A percentile compares a stretch with the other conserved stretches of the same genome.
phyloP scores from a whole-genome alignment of 495 filamentous ascomycete genomes.

The Barbatosphaeria neglecta region DNA sequence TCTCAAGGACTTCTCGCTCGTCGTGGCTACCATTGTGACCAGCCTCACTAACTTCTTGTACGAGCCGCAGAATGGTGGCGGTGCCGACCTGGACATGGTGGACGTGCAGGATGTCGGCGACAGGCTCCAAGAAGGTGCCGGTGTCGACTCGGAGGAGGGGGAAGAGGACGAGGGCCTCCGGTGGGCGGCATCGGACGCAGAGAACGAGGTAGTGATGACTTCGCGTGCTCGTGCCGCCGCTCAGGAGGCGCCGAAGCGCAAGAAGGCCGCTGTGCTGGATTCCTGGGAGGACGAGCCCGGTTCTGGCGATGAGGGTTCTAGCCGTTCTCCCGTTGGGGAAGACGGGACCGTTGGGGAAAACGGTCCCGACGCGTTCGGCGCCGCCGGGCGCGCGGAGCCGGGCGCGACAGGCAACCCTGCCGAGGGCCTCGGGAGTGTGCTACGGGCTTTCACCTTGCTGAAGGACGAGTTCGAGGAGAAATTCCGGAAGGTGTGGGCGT shows the following conservation, averaged over 20 bases:
- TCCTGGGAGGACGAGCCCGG: conserved; percentile 1
- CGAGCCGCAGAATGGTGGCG: conserved; percentile 20
- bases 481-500: conserved; percentile 47
- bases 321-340: no score
- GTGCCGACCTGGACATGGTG: background rate
- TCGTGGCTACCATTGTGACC: conserved; percentile 53
- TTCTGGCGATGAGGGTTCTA: background rate
- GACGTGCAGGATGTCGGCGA: background rate
- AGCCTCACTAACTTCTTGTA: conserved; percentile 42
- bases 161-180: no score
- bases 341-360: conserved; percentile 28
- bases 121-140: background rate
- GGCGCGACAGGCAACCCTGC: conserved; percentile 11
- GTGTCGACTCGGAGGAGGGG: background rate
- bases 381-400: conserved; percentile 3
- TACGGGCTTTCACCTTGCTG: conserved; percentile 43
- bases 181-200: background rate
- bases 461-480: conserved; percentile 52
- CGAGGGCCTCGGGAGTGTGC: conserved; percentile 43
- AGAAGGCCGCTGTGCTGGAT: background rate
- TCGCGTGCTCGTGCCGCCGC: background rate
- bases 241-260: background rate
- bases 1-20: conserved; percentile 58
- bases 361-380: conserved; percentile 24
- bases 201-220: background rate